Base-by-base conservation (phyloP, 495 filamentous ascomycete genomes). In the Neurospora sp. region DNA sequence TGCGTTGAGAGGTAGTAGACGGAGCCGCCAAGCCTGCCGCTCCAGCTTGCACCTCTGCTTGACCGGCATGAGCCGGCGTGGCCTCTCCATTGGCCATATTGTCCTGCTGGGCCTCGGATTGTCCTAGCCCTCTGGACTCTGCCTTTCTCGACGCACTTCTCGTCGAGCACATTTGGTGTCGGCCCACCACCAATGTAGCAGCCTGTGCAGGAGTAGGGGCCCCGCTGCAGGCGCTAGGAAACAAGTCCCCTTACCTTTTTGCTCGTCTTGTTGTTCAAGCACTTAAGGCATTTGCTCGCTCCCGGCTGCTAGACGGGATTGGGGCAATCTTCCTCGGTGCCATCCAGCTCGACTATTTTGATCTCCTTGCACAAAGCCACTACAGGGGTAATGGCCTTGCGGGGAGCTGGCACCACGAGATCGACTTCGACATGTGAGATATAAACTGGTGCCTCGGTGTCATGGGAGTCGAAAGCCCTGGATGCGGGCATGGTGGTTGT, bases 191-290 rank as follows among this genome's bases (percentile, higher is more conserved):
- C 42, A 3, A 10, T 0, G 0, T 46, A 46, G 0, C 42, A 46
- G 0, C 18, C 42, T 0, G 42, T 46, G 42, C 42, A 46, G 2
- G 42, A 46, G 42, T n/a, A 46, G 2, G n/a, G 16, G 18, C 42
- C 42, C 8, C 18, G 42, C 7, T n/a, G 6, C 2, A 46, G 18
- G 18, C 42, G 42, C 42, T 7, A n/a, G 42, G 18, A n/a, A 0
- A 46, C 7, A 0, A 46, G 2, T n/a, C 10, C 1, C 18, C 8
- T 46, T 0, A 46, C 3, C 42, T 9, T 0, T 0, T n/a, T 9
- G 18, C 42, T 46, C 0, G 8, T n/a, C 7, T n/a, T 46, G 18
- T 46, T 46, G 0, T 5, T 5, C 7, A 46, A 9, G 8, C 42
- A 46, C 8, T 10, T 1, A 0, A n/a, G n/a, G 8, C 18, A 46